Evolutionary conservation across 805 yeast species (phyloP).

Genomic region (Metschnikowia reukaufii): DNA sequence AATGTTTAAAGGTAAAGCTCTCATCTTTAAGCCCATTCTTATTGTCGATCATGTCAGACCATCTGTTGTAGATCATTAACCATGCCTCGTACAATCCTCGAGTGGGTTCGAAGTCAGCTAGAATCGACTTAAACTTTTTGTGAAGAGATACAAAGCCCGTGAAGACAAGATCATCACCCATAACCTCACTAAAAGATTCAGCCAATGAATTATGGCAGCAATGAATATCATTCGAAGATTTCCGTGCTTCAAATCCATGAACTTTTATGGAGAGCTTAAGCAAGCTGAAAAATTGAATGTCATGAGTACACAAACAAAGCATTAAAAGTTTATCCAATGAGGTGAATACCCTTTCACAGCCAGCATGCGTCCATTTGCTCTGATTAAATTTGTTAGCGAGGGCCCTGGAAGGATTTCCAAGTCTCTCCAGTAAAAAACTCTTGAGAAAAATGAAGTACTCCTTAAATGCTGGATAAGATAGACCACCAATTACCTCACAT

Average conservation of each 20-base stretch:
- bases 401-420: conserved; percentile 17
- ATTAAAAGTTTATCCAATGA: conserved; percentile 52
- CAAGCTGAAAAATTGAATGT: conserved; percentile 48
- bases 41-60: conserved; percentile 39
- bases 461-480: conserved; percentile 38
- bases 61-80: conserved; percentile 49
- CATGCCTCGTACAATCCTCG: conserved; percentile 41
- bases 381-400: conserved; percentile 16
- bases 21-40: conserved; percentile 33
- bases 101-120: conserved; percentile 36
- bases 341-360: conserved; percentile 30
- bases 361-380: conserved; percentile 10
- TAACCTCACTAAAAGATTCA: conserved; percentile 27
- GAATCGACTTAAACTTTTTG: conserved; percentile 52
- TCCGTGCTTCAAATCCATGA: conserved; percentile 24
- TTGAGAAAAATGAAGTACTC: conserved; percentile 36
- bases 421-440: conserved; percentile 31
- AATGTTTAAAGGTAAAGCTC: conserved; percentile 58
- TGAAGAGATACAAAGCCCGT: conserved; percentile 76
- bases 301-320: conserved; percentile 52
- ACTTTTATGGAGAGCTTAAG: conserved; percentile 42
- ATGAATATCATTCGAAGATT: conserved; percentile 2
- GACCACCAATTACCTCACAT: conserved; percentile 34
- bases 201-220: conserved; percentile 24
- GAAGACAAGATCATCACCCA: conserved; percentile 53